phyloP scores from a whole-genome alignment of 371 early-diverging fungal species.

The Encephalitozoon romaleae region DNA sequence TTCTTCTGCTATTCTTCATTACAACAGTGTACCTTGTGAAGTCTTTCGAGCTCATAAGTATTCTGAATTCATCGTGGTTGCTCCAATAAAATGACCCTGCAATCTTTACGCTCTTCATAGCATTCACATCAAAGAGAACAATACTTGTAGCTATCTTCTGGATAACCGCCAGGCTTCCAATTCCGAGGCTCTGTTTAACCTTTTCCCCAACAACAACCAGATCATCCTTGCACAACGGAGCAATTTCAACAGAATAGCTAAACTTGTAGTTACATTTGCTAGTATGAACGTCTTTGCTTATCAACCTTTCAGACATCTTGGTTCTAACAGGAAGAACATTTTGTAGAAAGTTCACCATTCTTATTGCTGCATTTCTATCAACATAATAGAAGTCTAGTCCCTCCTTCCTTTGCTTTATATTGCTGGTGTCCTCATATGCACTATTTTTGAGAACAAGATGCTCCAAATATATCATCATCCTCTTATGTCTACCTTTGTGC shows the following conservation, averaged over 20 bases:
- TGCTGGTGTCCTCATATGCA: conserved; percentile 80
- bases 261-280: conserved; percentile 86
- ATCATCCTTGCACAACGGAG: conserved; percentile 93
- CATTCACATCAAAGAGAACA: conserved; percentile 36
- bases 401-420: conserved; percentile 88
- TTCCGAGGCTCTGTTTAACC: conserved; percentile 39
- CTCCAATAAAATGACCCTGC: conserved; percentile 39
- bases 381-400: conserved; percentile 95
- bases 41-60: conserved; percentile 33
- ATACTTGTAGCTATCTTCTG: conserved; percentile 43
- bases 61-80: conserved; percentile 38
- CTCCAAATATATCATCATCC: conserved; percentile 92
- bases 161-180: conserved; percentile 41
- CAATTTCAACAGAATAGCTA: conserved; percentile 83
- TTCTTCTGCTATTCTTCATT: conserved; percentile 12
- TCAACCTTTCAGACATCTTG: conserved; percentile 85
- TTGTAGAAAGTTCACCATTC: conserved; percentile 84
- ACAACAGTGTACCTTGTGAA: conserved; percentile 46
- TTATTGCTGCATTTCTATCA: conserved; percentile 76
- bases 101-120: conserved; percentile 29
- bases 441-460: conserved; percentile 92
- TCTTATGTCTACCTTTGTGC: conserved; percentile 80
- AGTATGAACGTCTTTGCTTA: conserved; percentile 84
- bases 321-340: conserved; percentile 68
- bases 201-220: conserved; percentile 63